Evolutionary conservation across 257 asterid species (phyloP), one percentile per base, ranked within the genome.

Genomic region (Leonotis leonurus): DNA sequence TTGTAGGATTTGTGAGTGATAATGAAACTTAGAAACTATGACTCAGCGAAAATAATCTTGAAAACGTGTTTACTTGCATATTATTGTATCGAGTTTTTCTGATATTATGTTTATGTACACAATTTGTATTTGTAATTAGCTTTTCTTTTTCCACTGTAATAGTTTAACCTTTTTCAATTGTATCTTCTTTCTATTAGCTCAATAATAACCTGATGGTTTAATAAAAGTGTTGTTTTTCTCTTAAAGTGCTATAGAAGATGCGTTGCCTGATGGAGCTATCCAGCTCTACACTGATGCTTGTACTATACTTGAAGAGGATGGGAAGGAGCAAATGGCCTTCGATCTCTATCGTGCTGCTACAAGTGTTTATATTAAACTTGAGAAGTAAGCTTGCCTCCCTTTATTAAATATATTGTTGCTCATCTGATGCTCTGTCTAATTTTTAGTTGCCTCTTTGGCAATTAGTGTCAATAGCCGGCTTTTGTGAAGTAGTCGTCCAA

Each of bases 281-380:
- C 85, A 73, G 83, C 83, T 93, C 53, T 93, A 87, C 70, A 79
- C 65, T 50, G 96, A 87, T 75, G 94, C 99, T 62, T 83, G 96
- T 75, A 78, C 70, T 35, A 53, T 56, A 68, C 95, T 93, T 53
- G 99, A 93, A 81, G 99, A 93, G 14, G 97, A 93, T 36, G 97
- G 91, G 51, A 93, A 87, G 87, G 99, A 83, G 71, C 97, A 87
- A 56, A 93, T 93, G 99, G 82, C 99, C 55, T 89, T 89, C 76
- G 99, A 93, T 86, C 79, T 93, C 27, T 93, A 85, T 77, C 94
- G 95, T 76, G 80, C 86, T 69, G 91, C 89, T 73, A 77, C 97
- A 65, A 77, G 78, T 78, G 79, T 87, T 70, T 89, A 86, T 63
- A 43, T 89, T 70, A 93, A 83, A 81, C 94, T 89, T 79, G 94